Evolutionary conservation across 2,329 filamentous ascomycete species (phyloP).

Genomic region (Elsinoe arachidis): DNA sequence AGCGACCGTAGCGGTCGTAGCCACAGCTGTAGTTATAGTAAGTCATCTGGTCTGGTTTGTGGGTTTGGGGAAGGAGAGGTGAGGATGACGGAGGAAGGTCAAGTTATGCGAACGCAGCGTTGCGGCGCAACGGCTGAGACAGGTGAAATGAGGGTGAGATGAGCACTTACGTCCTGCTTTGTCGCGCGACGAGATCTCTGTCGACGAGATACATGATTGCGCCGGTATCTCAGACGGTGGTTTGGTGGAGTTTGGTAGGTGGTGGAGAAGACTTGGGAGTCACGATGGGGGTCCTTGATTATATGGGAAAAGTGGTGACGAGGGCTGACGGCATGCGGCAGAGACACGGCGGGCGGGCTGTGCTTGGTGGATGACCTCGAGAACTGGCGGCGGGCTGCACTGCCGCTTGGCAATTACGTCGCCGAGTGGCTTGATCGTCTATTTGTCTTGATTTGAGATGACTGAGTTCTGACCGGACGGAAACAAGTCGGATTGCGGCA

Average conservation of each 20-base stretch:
- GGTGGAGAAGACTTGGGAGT: no score
- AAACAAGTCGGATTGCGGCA: not conserved
- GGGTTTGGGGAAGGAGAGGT: no score
- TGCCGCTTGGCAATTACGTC: slow-evolving; percentile 11
- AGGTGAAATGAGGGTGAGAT: not conserved
- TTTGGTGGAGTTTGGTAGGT: not conserved
- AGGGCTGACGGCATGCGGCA: slow-evolving; percentile 6
- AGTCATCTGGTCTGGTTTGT: slow-evolving; percentile 1
- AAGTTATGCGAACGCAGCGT: slow-evolving; percentile 1
- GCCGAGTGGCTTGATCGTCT: slow-evolving; percentile 10
- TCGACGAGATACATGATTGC: slow-evolving; percentile 11
- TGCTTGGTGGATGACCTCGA: not conserved
- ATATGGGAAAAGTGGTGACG: slow-evolving; percentile 4
- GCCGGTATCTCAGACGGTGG: not conserved
- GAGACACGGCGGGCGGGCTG: slow-evolving; percentile 2
- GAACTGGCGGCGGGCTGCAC: not conserved
- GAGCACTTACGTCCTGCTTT: not conserved
- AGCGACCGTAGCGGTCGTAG: slow-evolving; percentile 18
- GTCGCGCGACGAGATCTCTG: not conserved
- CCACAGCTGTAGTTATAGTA: slow-evolving; percentile 8
- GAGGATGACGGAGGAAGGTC: not conserved
- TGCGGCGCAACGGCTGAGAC: slow-evolving; percentile 1
- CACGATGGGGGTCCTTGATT: not conserved
- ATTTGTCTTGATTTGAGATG: not conserved
- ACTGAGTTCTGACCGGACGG: not conserved